phyloP scores from a whole-genome alignment of 768 basidiomycete genomes.

The Sporobolomyces phaffii region DNA sequence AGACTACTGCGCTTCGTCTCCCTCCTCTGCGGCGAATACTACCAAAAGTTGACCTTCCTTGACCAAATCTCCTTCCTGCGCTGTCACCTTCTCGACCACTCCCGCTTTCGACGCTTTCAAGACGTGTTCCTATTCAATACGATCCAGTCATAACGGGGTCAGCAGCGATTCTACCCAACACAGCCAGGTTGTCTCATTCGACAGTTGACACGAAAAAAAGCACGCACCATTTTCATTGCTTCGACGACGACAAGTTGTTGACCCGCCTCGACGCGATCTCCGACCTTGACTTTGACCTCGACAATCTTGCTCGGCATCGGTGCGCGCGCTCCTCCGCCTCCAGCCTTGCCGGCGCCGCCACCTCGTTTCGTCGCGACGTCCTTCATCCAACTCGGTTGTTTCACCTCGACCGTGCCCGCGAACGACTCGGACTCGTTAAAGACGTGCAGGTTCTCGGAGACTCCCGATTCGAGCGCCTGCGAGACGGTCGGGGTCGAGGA shows the following conservation, averaged over 20 bases:
- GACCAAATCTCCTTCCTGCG: conserved; percentile 82
- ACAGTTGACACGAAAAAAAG: no score
- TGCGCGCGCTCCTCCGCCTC: conserved; percentile 68
- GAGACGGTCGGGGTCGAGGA: background rate
- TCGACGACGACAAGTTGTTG: conserved; percentile 77
- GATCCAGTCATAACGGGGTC: no score
- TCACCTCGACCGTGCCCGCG: conserved; percentile 27
- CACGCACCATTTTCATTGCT: conserved; percentile 78
- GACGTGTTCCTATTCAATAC: conserved; percentile 59
- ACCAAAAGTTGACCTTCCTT: conserved; percentile 77
- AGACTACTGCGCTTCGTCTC: background rate
- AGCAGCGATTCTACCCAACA: no score
- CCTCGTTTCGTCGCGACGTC: conserved; percentile 3
- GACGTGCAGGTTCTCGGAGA: conserved; percentile 13
- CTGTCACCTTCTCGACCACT: conserved; percentile 64
- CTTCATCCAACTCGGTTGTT: conserved; percentile 34
- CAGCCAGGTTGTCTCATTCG: no score
- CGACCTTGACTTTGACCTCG: conserved; percentile 70
- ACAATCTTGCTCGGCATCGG: conserved; percentile 64
- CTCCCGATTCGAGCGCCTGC: conserved; percentile 1
- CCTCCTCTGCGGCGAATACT: conserved; percentile 44
- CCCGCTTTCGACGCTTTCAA: conserved; percentile 66
- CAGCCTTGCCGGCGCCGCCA: background rate
- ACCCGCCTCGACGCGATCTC: conserved; percentile 72
- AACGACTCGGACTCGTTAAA: conserved; percentile 29